These are phyloP conservation scores for Hibiscus mutabilis DNA, from an alignment of 345 rosid genomes.

Conservation along the genomic window DNA sequence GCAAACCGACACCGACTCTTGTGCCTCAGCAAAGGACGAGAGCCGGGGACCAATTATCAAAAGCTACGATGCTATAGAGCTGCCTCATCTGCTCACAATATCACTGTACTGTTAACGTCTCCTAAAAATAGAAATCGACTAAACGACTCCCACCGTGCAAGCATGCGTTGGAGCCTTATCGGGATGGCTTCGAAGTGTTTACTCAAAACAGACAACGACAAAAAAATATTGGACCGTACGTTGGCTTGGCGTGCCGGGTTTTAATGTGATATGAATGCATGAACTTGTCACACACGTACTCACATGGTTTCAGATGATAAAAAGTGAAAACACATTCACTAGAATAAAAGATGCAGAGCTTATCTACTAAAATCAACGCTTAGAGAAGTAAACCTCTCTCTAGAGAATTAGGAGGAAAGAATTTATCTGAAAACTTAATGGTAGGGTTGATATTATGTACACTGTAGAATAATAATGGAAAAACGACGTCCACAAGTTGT, in stretches of 20 bases:
- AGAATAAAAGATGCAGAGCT: not conserved
- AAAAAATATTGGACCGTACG: not conserved
- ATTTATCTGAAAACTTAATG: not conserved
- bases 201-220: not conserved
- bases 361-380: too few relatives aligned
- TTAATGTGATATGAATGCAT: not conserved
- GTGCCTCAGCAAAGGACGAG: not conserved
- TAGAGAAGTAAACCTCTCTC: not conserved
- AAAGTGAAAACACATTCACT: not conserved
- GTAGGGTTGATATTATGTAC: not conserved
- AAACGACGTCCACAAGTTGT: not conserved
- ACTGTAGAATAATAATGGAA: not conserved
- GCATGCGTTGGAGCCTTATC: not conserved
- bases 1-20: not conserved
- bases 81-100: not conserved
- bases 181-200: not conserved
- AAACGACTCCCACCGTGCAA: not conserved
- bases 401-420: not conserved
- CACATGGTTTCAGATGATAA: not conserved
- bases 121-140: not conserved
- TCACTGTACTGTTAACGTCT: not conserved
- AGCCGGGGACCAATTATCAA: not conserved
- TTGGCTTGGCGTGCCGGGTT: not conserved
- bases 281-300: not conserved
- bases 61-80: not conserved